Evolutionary conservation across 2,329 filamentous ascomycete species (phyloP).

Genomic region (Atkinsonella texensis): DNA sequence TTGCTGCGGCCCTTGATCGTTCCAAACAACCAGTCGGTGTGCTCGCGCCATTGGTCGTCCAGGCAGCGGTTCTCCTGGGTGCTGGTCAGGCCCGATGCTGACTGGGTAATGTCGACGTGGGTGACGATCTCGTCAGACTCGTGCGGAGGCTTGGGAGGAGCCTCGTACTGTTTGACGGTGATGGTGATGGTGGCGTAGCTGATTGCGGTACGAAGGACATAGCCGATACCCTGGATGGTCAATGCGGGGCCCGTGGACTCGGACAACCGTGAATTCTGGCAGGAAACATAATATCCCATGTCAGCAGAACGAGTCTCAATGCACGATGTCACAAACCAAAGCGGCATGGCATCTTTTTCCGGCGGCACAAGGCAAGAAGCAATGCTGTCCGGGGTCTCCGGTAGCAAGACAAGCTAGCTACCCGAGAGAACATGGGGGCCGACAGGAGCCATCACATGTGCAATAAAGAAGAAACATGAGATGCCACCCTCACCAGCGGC

Average conservation of each 20-base stretch:
- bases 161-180: conserved; percentile 43
- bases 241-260: conserved; percentile 58
- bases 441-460: background rate
- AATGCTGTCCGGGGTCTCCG: background rate
- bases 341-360: background rate
- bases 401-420: no score
- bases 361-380: background rate
- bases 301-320: no score
- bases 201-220: conserved; percentile 62
- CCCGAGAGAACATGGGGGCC: no score
- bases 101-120: conserved; percentile 63
- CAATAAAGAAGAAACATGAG: background rate
- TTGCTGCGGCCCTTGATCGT: conserved; percentile 48
- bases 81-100: conserved; percentile 58
- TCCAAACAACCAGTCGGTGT: conserved; percentile 73
- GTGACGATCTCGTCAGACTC: conserved; percentile 29
- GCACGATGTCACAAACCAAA: no score
- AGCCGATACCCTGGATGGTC: conserved; percentile 59
- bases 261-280: conserved; percentile 63
- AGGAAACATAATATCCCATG: background rate
- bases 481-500: background rate
- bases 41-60: conserved; percentile 43
- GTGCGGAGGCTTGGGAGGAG: conserved; percentile 28
- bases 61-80: conserved; percentile 44
- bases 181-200: conserved; percentile 57